Base-by-base conservation (phyloP, 257 asterid species). In the Przewalskia tangutica region DNA sequence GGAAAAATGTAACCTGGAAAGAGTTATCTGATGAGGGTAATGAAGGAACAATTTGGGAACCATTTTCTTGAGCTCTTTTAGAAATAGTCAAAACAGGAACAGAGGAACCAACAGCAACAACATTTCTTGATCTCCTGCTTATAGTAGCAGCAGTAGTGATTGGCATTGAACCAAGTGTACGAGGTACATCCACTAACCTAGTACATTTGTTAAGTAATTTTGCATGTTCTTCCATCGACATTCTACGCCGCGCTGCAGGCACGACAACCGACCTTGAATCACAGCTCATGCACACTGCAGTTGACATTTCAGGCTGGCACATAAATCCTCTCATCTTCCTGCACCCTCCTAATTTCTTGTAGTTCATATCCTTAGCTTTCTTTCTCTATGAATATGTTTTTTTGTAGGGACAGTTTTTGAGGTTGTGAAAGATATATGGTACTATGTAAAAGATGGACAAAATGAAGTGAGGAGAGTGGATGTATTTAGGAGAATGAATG, bases 271-370 rank as follows among this genome's bases (percentile, higher is more conserved):
- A 86, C 70, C 87, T 81, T 62, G 82, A 81, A 16, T 89, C 90
- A 70, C 84, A 86, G 50, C 88, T 50, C 92, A 86, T 88, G 93
- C 95, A 89, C 73, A 90, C 89, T 48, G 92, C 89, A 42, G 92
- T 90, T 1, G 93, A 84, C 70, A 87, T 80, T 12, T 85, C 81
- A 38, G 91, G 83, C 16, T 86, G 91, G 89, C 97, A 92, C 91
- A 85, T 88, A 82, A 92, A 88, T 0, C 95, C 94, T 89, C 88
- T 91, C 93, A 87, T 85, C 84, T 84, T 90, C 86, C 90, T 91
- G 84, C 77, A 66, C 71, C 80, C 83, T 87, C 88, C 83, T 71
- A 82, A 73, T 81, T 86, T 89, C 81, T 85, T 20, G 84, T 55
- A 3, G 66, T 53, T 56, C 77, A 42, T 55, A 12, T 53, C 59